Percentiles rank a stretch among this genome's conserved stretches.
phyloP scores from a whole-genome alignment of 2,329 filamentous ascomycete species.

The Fusarium praegraminearum region DNA sequence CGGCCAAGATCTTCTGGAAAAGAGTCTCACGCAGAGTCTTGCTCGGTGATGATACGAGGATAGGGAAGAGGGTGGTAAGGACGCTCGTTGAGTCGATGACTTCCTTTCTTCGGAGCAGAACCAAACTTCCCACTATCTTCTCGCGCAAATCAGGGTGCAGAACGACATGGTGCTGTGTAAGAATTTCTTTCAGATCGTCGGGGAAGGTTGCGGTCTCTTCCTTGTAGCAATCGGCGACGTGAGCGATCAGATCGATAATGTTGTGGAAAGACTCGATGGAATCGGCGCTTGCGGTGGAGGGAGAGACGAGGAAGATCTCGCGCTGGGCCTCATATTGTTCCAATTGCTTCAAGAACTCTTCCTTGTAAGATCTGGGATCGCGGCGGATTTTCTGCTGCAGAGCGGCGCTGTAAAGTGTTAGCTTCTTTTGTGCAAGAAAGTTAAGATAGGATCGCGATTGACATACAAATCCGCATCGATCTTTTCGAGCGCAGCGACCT shows the following conservation, averaged over 20 bases:
- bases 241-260: constrained; percentile 91
- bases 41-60: constrained; percentile 90
- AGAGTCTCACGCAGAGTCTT: constrained; percentile 87
- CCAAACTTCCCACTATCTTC: constrained; percentile 92
- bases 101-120: constrained; percentile 89
- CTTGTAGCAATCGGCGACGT: constrained; percentile 94
- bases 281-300: constrained; percentile 79
- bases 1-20: constrained; percentile 90
- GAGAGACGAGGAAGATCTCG: constrained; percentile 90
- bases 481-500: constrained; percentile 93
- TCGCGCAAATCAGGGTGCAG: constrained; percentile 89
- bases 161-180: constrained; percentile 83
- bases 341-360: constrained; percentile 90
- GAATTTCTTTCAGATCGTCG: constrained; percentile 81
- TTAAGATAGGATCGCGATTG: background rate
- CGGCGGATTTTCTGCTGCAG: constrained; percentile 91
- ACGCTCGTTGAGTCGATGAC: constrained; percentile 87
- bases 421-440: constrained; percentile 23
- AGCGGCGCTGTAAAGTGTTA: constrained; percentile 71
- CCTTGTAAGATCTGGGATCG: constrained; percentile 90
- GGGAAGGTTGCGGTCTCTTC: constrained; percentile 82
- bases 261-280: constrained; percentile 88
- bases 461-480: constrained; percentile 86
- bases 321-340: constrained; percentile 91
- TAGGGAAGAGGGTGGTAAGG: constrained; percentile 92